These are phyloP conservation scores for Podospora australis DNA, from an alignment of 495 filamentous ascomycete genomes.

Conservation along the genomic window DNA sequence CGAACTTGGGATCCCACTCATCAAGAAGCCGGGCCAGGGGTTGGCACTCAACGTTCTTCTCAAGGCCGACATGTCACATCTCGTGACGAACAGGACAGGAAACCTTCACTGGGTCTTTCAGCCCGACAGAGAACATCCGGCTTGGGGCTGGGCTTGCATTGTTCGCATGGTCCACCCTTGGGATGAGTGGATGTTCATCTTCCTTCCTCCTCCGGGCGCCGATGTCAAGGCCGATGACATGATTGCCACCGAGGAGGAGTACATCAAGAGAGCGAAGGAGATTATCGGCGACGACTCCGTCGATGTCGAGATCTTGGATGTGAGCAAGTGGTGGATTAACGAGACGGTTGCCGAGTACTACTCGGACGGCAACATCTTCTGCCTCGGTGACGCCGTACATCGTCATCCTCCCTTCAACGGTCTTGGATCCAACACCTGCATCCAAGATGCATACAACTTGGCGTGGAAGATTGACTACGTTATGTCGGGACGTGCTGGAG, in stretches of 20 bases:
- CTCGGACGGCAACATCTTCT: constrained; percentile 37
- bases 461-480: constrained; percentile 44
- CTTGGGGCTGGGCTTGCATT: constrained; percentile 29
- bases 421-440: constrained; percentile 43
- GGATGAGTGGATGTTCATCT: constrained; percentile 43
- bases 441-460: constrained; percentile 45
- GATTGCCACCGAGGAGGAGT: constrained; percentile 26
- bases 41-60: constrained; percentile 49
- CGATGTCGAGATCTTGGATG: constrained; percentile 28
- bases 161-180: constrained; percentile 40
- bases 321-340: constrained; percentile 38
- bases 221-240: constrained; percentile 28
- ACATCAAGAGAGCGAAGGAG: constrained; percentile 35
- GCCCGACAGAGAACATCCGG: constrained; percentile 28
- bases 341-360: constrained; percentile 38
- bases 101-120: constrained; percentile 51
- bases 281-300: constrained; percentile 47
- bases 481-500: constrained; percentile 26
- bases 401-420: constrained; percentile 44
- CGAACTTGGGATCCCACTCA: constrained; percentile 42
- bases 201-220: constrained; percentile 27
- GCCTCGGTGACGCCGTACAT: constrained; percentile 44
- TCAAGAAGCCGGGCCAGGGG: constrained; percentile 47
- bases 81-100: constrained; percentile 42
- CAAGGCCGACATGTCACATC: constrained; percentile 46